Base-by-base conservation (phyloP, 2,329 filamentous ascomycete species). In the Penicillium vulpinum region DNA sequence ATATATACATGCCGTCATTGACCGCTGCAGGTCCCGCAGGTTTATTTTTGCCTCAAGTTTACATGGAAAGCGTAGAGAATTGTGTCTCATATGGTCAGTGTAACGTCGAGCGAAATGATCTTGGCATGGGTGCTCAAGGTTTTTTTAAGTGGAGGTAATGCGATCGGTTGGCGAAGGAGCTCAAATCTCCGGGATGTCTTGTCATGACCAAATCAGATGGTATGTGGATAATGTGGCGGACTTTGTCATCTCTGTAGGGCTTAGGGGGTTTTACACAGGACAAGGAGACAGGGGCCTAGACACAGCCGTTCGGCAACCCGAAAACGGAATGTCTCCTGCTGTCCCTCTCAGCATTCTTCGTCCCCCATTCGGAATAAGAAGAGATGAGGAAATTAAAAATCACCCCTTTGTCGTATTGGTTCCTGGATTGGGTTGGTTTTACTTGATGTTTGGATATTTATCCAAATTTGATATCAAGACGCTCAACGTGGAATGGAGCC, bases 1-100 rank as follows among this genome's bases (percentile, higher is more conserved):
- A 40, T 40, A 44, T 43, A 35, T 59, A 54, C 24, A 67, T 66
- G 62, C 64, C 62, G 65, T 66, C 65, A 67, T 67, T 31, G 59
- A 67, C 51, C 59, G 60, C 58, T 59, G 51, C 16, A 15, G 48
- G 49, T n/a, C 39, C 54, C 38, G 51, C 49, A 57, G 45, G 40
- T 26, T 55, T 39, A 44, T 29, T 51, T 29, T 51, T 43, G 29
- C 57, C 58, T 65, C 59, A 56, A 62, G 51, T 44, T 56, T 49
- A 40, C 21, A 33, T 5, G 10, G 31, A 9, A 39, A 18, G 44
- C 40, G 43, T 46, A 10, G 18, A 52, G 54, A 62, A 53, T 46
- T 22, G 11, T 36, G 45, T 51, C 52, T 50, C 29, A 38, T 46
- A 55, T 55, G 55, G 58, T 44, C 54, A 61, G 55, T 66, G 63